Evolutionary conservation across 2,329 filamentous ascomycete genomes (phyloP), one percentile per base, ranked within the genome.

Genomic region (Tolypocladium sp.): DNA sequence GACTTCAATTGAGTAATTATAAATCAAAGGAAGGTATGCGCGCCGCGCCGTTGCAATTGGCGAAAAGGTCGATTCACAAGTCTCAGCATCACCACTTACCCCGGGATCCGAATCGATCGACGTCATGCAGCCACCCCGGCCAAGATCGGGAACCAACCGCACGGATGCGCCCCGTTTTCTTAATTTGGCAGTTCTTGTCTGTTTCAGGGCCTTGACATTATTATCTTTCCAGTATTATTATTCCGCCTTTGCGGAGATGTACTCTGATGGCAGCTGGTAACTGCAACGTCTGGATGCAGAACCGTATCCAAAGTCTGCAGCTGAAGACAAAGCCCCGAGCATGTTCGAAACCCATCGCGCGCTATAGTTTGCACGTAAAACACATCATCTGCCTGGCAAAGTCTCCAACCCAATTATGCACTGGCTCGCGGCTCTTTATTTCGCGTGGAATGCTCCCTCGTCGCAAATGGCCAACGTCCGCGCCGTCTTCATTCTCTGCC

Each of bases 401-500:
- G 6, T 2, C 1, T 42, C 3, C 20, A 8, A 1, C 20, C 41
- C 41, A 20, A 22, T 4, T 22, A 2, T 22, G 0, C 22, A 13
- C 3, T 27, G 9, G 1, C n/a, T 15, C 42, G 22, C 22, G 2
- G 42, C 42, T 25, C 25, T 17, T 13, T n/a, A 44, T 33, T 46
- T 25, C 20, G 30, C 41, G 27, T 35, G 27, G 20, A 25, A 37
- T 17, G 63, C 65, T n/a, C 63, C 65, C 37, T 67, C 62, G 57
- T 60, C 59, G 17, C 51, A 60, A 52, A 66, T 56, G 57, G 64
- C 67, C 46, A 68, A 61, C n/a, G 68, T 63, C 44, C 64, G 61
- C 42, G 66, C 67, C 58, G 68, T 65, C 27, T 64, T 66, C 40
- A 62, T 67, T 8, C 49, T 30, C 52, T 68, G 59, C 61, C 67